phyloP scores from a whole-genome alignment of 1,284 basidiomycete genomes.

The Ustilago loliicola region DNA sequence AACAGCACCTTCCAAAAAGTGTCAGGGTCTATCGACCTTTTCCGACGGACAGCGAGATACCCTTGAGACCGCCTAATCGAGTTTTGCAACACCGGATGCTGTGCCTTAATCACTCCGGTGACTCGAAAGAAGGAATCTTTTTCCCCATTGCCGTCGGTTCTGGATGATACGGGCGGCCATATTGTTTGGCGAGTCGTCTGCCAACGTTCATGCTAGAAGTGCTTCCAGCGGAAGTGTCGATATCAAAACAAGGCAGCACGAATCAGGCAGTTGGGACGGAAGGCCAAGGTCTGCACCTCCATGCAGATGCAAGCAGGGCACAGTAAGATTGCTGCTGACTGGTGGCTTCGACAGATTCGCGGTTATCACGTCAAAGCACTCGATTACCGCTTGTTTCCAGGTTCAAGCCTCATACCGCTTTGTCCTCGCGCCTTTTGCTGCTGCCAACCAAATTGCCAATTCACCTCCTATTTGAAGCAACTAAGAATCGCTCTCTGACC shows the following conservation, averaged over 20 bases:
- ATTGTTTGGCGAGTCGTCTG: neutral
- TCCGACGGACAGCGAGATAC: neutral
- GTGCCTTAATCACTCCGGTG: too few species aligned
- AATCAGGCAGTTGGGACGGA: neutral
- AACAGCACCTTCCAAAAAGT: too few species aligned
- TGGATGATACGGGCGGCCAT: neutral
- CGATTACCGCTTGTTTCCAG: constrained; percentile 3
- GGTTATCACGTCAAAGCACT: neutral
- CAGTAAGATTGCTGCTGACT: neutral
- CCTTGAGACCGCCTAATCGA: neutral
- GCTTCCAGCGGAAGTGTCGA: neutral
- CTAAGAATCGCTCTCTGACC: neutral
- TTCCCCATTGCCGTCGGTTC: neutral
- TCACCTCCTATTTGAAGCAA: neutral
- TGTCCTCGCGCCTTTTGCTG: neutral
- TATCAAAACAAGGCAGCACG: neutral
- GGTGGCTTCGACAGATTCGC: neutral
- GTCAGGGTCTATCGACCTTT: too few species aligned
- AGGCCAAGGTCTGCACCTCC: neutral
- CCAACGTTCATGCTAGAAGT: neutral
- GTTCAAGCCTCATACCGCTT: neutral
- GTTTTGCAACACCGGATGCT: neutral
- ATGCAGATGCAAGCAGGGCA: constrained; percentile 9
- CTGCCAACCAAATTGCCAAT: neutral
- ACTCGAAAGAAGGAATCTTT: too few species aligned